These are phyloP conservation scores for Ascoidea asiatica DNA, from an alignment of 805 yeast genomes.

Conservation along the genomic window DNA sequence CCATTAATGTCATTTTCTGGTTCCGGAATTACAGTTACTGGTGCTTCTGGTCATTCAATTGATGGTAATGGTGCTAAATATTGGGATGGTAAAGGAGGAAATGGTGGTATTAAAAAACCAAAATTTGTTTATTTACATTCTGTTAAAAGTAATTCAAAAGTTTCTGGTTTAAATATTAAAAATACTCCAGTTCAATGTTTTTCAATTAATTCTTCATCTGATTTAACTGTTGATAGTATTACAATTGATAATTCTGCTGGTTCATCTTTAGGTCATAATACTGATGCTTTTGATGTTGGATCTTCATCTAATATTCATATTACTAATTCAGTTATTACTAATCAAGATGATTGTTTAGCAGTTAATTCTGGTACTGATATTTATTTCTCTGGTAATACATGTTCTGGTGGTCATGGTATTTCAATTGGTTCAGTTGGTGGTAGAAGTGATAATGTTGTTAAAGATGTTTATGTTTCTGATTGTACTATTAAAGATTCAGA, in stretches of 20 bases:
- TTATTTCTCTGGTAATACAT: slow-evolving; percentile 7
- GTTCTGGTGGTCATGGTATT: slow-evolving; percentile 12
- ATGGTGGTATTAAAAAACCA: slow-evolving; percentile 10
- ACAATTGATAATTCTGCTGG: slow-evolving; percentile 9
- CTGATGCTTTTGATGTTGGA: slow-evolving; percentile 12
- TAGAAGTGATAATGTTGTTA: slow-evolving; percentile 7
- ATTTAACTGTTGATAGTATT: slow-evolving; percentile 5
- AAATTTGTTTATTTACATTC: slow-evolving; percentile 8
- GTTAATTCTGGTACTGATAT: slow-evolving; percentile 11
- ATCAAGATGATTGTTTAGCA: slow-evolving; percentile 13
- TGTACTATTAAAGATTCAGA: slow-evolving; percentile 7
- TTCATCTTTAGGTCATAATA: slow-evolving; percentile 9
- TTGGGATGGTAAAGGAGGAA: slow-evolving; percentile 12
- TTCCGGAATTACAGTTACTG: slow-evolving; percentile 9
- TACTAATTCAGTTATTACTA: slow-evolving; percentile 6
- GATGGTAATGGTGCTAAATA: slow-evolving; percentile 11
- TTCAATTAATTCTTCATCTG: slow-evolving; percentile 4
- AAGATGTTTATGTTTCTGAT: slow-evolving; percentile 5
- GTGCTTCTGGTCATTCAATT: slow-evolving; percentile 10
- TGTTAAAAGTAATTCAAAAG: slow-evolving; percentile 3
- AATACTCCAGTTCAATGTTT: slow-evolving; percentile 10
- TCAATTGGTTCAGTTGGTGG: slow-evolving; percentile 13
- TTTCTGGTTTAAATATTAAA: slow-evolving; percentile 8
- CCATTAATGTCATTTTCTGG: slow-evolving; percentile 11
- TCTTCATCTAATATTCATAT: slow-evolving; percentile 5